Conservation (phyloP, 768 basidiomycete genomes). For the Gyrodon lividus region DNA sequence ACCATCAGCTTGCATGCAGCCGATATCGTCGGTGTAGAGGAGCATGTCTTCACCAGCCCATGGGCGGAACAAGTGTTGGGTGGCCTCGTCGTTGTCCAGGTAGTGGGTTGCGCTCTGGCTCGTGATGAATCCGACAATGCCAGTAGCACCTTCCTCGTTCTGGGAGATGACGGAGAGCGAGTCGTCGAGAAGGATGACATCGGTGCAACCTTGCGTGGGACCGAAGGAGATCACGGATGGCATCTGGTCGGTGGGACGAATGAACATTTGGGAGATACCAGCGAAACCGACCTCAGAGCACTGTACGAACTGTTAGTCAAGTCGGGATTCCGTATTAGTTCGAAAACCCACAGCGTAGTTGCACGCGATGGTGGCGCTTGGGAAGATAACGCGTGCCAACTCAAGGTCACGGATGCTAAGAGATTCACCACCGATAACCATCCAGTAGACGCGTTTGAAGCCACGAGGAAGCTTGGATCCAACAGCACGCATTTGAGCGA, state of each 20-base stretch:
- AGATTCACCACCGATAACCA: slow-evolving; percentile 33
- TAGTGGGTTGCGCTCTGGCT: slow-evolving; percentile 28
- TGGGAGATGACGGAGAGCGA: slow-evolving; percentile 22
- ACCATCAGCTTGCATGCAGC: slow-evolving; percentile 27
- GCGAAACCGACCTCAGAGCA: slow-evolving; percentile 33
- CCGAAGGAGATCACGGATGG: slow-evolving; percentile 28
- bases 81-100: slow-evolving; percentile 25
- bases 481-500: slow-evolving; percentile 20
- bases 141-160: slow-evolving; percentile 21
- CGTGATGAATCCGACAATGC: slow-evolving; percentile 28
- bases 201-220: slow-evolving; percentile 28
- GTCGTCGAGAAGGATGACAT: slow-evolving; percentile 27
- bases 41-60: slow-evolving; percentile 23
- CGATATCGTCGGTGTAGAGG: slow-evolving; percentile 31
- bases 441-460: slow-evolving; percentile 31
- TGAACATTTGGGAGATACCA: slow-evolving; percentile 31
- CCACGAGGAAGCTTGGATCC: slow-evolving; percentile 17
- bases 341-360: slow-evolving; percentile 28
- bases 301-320: slow-evolving; percentile 8
- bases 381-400: slow-evolving; percentile 24
- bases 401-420: slow-evolving; percentile 26
- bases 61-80: slow-evolving; percentile 28
- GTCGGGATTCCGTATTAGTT: too few relatives aligned
- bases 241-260: slow-evolving; percentile 24
- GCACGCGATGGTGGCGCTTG: slow-evolving; percentile 28